A percentile compares a stretch with the other conserved stretches of the same genome.
Evolutionary conservation across 495 filamentous ascomycete species (phyloP).

Genomic region (Penicillium ochrochloron): DNA sequence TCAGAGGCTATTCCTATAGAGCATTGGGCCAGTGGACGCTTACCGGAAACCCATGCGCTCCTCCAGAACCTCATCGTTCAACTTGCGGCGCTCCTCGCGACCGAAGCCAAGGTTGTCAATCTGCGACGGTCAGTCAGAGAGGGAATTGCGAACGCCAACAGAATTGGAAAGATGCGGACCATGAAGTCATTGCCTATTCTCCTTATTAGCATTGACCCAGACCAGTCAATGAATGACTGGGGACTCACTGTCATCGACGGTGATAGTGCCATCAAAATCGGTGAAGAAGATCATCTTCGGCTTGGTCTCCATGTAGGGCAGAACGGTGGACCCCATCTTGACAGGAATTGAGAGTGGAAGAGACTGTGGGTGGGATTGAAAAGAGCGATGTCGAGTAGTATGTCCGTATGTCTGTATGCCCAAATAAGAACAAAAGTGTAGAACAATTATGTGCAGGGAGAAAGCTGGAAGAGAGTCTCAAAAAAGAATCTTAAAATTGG

Average conservation of each 20-base stretch:
- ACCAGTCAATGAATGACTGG: neutral
- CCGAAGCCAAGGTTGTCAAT: slow-evolving; percentile 93
- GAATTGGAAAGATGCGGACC: slow-evolving; percentile 41
- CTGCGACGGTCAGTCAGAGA: slow-evolving; percentile 40
- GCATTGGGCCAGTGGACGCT: neutral
- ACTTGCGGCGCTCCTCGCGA: slow-evolving; percentile 60
- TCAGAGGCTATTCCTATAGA: neutral
- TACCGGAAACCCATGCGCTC: slow-evolving; percentile 73
- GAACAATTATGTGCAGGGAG: neutral
- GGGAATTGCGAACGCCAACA: neutral
- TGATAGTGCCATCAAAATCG: slow-evolving; percentile 97
- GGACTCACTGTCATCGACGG: slow-evolving; percentile 74
- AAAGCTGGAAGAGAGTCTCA: slow-evolving; percentile 1
- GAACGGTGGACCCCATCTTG: slow-evolving; percentile 44
- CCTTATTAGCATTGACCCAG: slow-evolving; percentile 25
- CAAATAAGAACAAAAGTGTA: neutral
- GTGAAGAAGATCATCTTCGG: slow-evolving; percentile 95
- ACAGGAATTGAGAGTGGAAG: slow-evolving; percentile 8
- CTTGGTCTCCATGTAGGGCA: slow-evolving; percentile 61
- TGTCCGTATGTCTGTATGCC: neutral
- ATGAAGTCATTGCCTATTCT: slow-evolving; percentile 82
- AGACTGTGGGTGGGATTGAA: neutral
- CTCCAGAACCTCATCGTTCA: slow-evolving; percentile 73
- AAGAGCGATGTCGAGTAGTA: neutral
- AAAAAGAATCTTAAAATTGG: slow-evolving; percentile 12